Conservation (phyloP, 306 rosid species). For the Hippophae gyantsensis region DNA sequence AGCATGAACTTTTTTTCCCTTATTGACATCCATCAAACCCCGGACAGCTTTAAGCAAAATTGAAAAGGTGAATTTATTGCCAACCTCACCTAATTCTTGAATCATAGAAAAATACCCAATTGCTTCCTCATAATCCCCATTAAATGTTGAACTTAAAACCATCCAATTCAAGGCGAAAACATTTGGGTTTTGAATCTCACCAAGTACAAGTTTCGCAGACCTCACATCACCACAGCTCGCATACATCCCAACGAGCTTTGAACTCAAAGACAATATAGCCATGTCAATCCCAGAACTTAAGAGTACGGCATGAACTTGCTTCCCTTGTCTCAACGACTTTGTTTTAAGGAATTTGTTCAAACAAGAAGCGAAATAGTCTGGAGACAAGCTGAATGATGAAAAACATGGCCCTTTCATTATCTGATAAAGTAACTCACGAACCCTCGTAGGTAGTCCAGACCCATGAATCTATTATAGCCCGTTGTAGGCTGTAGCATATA, state of each 20-base stretch:
- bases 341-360: conserved; percentile 51
- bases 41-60: conserved; percentile 44
- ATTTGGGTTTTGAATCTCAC: conserved; percentile 30
- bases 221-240: conserved; percentile 42
- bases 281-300: conserved; percentile 35
- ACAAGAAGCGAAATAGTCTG: conserved; percentile 29
- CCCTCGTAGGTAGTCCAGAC: background rate
- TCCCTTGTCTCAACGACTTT: conserved; percentile 46
- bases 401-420: conserved; percentile 20
- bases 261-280: conserved; percentile 33
- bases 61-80: conserved; percentile 45
- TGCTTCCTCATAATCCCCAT: conserved; percentile 43
- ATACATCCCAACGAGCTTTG: conserved; percentile 62
- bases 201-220: conserved; percentile 29
- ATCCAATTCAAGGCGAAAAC: conserved; percentile 65
- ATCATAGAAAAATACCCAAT: conserved; percentile 30
- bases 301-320: conserved; percentile 48
- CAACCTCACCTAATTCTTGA: conserved; percentile 28
- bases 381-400: conserved; percentile 20
- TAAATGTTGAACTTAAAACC: conserved; percentile 34
- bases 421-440: background rate
- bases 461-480: background rate
- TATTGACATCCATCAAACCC: conserved; percentile 50
- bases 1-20: conserved; percentile 56
- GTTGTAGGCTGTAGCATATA: too few species aligned